Base-by-base conservation (phyloP, 2,329 filamentous ascomycete genomes). In the Gremmenia infestans region DNA sequence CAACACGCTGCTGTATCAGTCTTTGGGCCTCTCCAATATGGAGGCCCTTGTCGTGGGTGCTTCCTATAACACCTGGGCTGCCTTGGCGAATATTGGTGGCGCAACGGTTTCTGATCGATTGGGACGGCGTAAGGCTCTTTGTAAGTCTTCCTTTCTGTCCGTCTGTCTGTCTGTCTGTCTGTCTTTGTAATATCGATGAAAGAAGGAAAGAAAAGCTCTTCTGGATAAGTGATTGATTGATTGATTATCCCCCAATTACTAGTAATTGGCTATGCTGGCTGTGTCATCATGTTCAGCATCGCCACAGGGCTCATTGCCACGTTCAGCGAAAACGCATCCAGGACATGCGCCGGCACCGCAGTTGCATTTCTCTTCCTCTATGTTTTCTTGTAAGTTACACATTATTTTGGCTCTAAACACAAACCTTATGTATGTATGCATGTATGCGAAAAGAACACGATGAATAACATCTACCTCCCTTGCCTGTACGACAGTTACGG, bases 291-390 rank as follows among this genome's bases (percentile, higher is more conserved):
- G 56, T 58, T 58, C 23, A 39, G 35, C 23, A 52, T 55, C 15
- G 56, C 56, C 17, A 58, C 56, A 9, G 52, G 42, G 9, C 45
- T 58, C 25, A 58, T 58, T 49, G 56, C 56, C 23, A 52, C 52
- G 14, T 58, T 45, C 40, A 58, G 37, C 43, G 40, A 52, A 36
- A 58, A 51, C 45, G 36, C 36, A 17, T 52, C 52, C 3, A 50
- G 42, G 39, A 42, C 43, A 9, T 58, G 50, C 42, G 56, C 56
- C 23, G 56, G 49, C 3, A 45, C 50, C 19, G 53, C 53, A 2
- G 53, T 56, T 35, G 47, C 53, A 11, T 58, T 58, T 35, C 53
- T 58, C 19, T 58, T 58, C 40, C 56, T 58, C 28, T 58, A 53
- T 23, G 56, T 56, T 11, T 47, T 37, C 47, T 55, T 53, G 56